Base-by-base conservation (phyloP, 805 yeast genomes). In the Geotrichum ghanense region DNA sequence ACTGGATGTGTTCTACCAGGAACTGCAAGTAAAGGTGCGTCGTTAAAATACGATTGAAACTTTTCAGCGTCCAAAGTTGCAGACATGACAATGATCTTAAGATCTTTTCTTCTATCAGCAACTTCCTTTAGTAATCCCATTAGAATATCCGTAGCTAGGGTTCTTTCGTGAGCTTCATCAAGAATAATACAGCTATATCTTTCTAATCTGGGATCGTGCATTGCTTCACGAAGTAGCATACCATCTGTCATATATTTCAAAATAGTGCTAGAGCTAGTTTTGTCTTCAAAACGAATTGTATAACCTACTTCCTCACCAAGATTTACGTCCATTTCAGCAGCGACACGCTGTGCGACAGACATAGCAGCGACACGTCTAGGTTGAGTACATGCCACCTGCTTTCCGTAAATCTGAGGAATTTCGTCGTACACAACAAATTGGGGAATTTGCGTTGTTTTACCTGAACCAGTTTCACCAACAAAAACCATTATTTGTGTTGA, bases 391-490 rank as follows among this genome's bases (percentile, higher is more conserved):
- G 96, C 97, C 46, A 90, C 90, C 66, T 81, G 90, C 14, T 79
- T 79, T 3, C 90, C 89, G 45, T 69, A 68, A 54, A 87, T 69
- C 58, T 87, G 95, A 16, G 97, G 95, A 75, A 90, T 75, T 56
- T 89, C 97, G 62, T 92, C 97, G 58, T 77, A 87, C 44, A 81
- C 69, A 20, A 90, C 96, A 66, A 89, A 92, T 67, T 90, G 98
- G 2, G 98, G 97, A 52, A 90, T 89, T 69, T 90, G 98, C 0
- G 98, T 90, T 22, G 97, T 90, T 66, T 90, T 90, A 76, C 98
- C 98, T 24, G 96, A 87, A 70, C 98, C 98, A 3, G 98, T 90
- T 64, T 90, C 98, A 71, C 98, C 98, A 45, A 92, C 97, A 65
- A 92, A 87, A 31, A 90, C 97, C 94, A 92, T 83, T 61, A 90